Evolutionary conservation across 139 green algal species (phyloP), one percentile per base, ranked within the genome.

Genomic region (Chlorella sp.): DNA sequence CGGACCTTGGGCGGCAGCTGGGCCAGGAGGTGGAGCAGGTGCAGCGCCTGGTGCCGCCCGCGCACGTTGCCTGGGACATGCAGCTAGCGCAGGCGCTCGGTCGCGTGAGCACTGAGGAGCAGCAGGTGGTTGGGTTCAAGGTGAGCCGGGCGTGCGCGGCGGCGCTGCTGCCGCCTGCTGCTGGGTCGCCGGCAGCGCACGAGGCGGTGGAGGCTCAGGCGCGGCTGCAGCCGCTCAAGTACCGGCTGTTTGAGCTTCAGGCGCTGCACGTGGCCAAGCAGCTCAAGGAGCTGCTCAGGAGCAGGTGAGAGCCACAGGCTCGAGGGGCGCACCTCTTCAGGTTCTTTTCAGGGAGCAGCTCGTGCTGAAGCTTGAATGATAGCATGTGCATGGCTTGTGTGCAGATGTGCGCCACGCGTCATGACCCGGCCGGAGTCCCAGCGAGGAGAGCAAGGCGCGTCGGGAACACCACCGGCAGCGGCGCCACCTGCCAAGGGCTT

Each of bases 201-300:
- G 49, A 27, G 17, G 74, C 62, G 20, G 69, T 72, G 6, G 31
- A 31, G 33, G 31, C 59, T 30, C 74, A 80, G 60, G 74, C 68
- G 27, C 14, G 5, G 61, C 74, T 80, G 74, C 74, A 80, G 50
- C 75, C 75, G 34, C 64, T 80, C 31, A 76, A 76, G 63, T 76
- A 32, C 14, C 35, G 26, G 5, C 66, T 74, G 27, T 77, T 80
- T 42, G 51, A 55, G 29, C 34, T 62, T 27, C 42, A 49, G 10
- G 75, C 75, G 1, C 31, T 65, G 64, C 75, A 80, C 50, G 27
- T 80, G 49, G 75, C 73, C 30, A 27, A 55, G 42, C 75, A 80
- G 70, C 49, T 80, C 29, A 1, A 67, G 2, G 29, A 64, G 70
- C 22, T 34, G 42, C 17, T 10, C 42, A 55, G 42, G 17, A 55